A percentile compares a stretch with the other conserved stretches of the same genome.
These are phyloP conservation scores for Lepidium aucheri DNA, from an alignment of 345 rosid species.

Conservation along the genomic window DNA sequence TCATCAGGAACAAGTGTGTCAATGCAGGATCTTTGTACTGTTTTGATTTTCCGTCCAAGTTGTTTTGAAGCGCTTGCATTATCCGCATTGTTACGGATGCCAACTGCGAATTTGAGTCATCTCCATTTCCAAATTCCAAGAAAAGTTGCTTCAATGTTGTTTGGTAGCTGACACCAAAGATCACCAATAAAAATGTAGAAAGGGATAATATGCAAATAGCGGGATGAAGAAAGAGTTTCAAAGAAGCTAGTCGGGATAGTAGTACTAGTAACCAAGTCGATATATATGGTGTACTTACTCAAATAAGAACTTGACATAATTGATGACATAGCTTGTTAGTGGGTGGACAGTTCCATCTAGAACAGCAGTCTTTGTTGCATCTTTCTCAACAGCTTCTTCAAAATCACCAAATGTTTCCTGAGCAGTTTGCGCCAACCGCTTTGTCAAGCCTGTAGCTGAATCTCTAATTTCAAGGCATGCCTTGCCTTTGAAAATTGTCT, in stretches of 20 bases:
- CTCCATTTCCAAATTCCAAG: slow-evolving; percentile 74
- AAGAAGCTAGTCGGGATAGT: neutral
- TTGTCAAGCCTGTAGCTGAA: slow-evolving; percentile 78
- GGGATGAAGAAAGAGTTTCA: neutral
- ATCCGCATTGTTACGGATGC: slow-evolving; percentile 87
- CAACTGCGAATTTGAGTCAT: slow-evolving; percentile 59
- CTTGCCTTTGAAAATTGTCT: slow-evolving; percentile 68
- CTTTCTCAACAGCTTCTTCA: slow-evolving; percentile 96
- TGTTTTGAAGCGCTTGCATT: slow-evolving; percentile 99
- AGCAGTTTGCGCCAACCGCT: slow-evolving; percentile 83
- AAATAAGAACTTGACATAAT: slow-evolving; percentile 90
- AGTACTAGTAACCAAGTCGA: neutral
- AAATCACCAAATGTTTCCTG: slow-evolving; percentile 98
- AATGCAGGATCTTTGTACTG: slow-evolving; percentile 88
- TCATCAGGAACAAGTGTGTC: slow-evolving; percentile 93
- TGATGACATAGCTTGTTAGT: slow-evolving; percentile 94
- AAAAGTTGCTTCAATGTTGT: slow-evolving; percentile 95
- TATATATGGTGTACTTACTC: slow-evolving; percentile 52
- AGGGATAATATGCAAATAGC: neutral
- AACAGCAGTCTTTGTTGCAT: slow-evolving; percentile 91
- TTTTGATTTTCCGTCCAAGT: slow-evolving; percentile 91
- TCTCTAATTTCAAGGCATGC: slow-evolving; percentile 87
- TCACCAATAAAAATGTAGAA: neutral
- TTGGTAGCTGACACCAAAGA: slow-evolving; percentile 65
- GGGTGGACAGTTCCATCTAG: slow-evolving; percentile 97